Evolutionary conservation across 208 protist genomes (phyloP).

Genomic region (Leishmania lainsoni): DNA sequence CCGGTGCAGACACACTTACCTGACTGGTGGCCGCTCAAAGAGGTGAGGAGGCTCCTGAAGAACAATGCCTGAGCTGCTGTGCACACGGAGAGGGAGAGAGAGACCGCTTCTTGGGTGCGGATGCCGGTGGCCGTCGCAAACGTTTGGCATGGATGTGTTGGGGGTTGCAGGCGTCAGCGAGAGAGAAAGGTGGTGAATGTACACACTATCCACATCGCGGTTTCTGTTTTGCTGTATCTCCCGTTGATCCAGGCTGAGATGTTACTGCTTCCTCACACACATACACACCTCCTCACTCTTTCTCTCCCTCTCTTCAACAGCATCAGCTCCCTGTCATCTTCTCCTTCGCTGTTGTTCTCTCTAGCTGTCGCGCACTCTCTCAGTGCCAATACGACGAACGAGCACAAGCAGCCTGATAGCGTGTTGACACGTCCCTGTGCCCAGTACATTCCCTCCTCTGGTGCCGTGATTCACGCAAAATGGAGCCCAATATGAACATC

Average conservation of each 20-base stretch:
- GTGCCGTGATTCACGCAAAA: not conserved
- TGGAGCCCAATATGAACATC: not conserved
- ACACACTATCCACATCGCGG: no score
- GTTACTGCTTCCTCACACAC: no score
- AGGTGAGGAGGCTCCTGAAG: conserved; percentile 74
- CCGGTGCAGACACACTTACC: conserved; percentile 50
- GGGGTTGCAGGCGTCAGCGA: no score
- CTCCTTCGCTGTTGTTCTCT: not conserved
- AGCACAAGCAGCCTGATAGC: not conserved
- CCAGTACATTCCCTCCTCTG: not conserved
- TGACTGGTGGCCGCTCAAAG: conserved; percentile 74
- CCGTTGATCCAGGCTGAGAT: no score
- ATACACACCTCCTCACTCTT: not conserved
- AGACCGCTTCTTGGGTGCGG: not conserved
- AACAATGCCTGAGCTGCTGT: conserved; percentile 30
- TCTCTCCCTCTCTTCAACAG: not conserved
- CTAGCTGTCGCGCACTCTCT: not conserved
- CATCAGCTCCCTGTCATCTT: not conserved
- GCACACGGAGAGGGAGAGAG: not conserved
- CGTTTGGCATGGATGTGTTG: no score
- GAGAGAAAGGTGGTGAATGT: no score
- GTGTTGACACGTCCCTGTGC: not conserved
- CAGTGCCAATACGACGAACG: not conserved
- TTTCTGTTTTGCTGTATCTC: no score
- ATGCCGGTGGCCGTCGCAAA: not conserved